Evolutionary conservation across 2,329 filamentous ascomycete species (phyloP).

Genomic region (Nannizzia gypsea): DNA sequence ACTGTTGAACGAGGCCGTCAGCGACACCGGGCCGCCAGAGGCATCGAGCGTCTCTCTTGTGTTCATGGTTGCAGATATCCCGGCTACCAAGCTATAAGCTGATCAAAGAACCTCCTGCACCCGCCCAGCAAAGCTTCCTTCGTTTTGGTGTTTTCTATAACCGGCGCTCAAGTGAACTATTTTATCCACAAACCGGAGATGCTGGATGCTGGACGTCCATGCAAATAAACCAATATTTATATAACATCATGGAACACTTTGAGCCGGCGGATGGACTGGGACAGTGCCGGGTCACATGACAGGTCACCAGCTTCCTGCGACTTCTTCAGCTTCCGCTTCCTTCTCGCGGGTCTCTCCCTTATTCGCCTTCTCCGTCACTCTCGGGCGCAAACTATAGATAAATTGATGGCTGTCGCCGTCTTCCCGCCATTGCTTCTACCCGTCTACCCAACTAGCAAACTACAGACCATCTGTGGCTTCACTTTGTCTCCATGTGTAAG

Average conservation of each 20-base stretch:
- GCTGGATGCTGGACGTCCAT: too few relatives aligned
- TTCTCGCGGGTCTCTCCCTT: too few relatives aligned
- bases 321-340: background rate
- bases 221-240: too few relatives aligned
- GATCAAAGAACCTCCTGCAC: background rate
- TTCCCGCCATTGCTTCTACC: background rate
- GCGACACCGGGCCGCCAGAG: slow-evolving; percentile 58
- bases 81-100: background rate
- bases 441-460: background rate
- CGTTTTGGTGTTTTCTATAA: too few relatives aligned
- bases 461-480: background rate
- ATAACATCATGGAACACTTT: too few relatives aligned
- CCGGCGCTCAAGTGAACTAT: too few relatives aligned
- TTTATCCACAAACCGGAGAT: background rate
- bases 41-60: slow-evolving; percentile 76
- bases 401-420: background rate
- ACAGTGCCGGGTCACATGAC: background rate
- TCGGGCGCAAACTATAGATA: background rate
- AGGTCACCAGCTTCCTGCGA: background rate
- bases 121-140: too few relatives aligned
- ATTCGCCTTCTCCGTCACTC: background rate
- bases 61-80: slow-evolving; percentile 55
- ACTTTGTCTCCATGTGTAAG: background rate
- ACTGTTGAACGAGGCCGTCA: slow-evolving; percentile 76
- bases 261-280: too few relatives aligned